Percentiles rank a stretch among this genome's conserved stretches.
phyloP scores from a whole-genome alignment of 768 basidiomycete species.

The Kwoniella sp. region DNA sequence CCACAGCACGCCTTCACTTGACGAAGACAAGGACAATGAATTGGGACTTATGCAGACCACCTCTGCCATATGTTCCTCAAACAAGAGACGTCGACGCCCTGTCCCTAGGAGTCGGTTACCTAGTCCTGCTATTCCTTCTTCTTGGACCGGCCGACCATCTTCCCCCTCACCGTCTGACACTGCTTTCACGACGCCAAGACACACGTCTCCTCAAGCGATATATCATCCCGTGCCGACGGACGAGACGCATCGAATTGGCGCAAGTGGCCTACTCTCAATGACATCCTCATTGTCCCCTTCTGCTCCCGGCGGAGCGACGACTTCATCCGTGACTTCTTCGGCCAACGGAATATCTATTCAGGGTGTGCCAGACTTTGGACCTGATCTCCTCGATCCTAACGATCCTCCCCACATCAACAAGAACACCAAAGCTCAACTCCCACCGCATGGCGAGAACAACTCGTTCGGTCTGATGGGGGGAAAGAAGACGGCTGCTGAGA shows the following conservation, averaged over 20 bases:
- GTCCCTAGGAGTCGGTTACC: conserved; percentile 41
- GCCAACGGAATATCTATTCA: conserved; percentile 7
- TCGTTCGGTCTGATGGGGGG: conserved; percentile 52
- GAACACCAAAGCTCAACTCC: conserved; percentile 4
- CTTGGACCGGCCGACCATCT: background rate
- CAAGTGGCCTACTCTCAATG: conserved; percentile 58
- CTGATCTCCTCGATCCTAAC: conserved; percentile 16
- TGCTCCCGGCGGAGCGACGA: background rate
- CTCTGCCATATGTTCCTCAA: conserved; percentile 59
- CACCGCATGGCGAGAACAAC: conserved; percentile 47
- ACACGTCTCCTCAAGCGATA: conserved; percentile 9
- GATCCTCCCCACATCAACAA: background rate
- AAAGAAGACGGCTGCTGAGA: conserved; percentile 30
- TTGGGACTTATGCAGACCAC: conserved; percentile 67
- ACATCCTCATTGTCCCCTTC: conserved; percentile 7
- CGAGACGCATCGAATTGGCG: conserved; percentile 74
- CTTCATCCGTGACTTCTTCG: background rate
- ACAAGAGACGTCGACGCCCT: conserved; percentile 31
- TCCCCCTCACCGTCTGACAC: conserved; percentile 8
- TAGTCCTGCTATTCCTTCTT: conserved; percentile 18
- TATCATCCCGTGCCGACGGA: conserved; percentile 72
- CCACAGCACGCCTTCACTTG: conserved; percentile 2
- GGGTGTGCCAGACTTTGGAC: conserved; percentile 52
- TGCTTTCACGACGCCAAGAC: background rate
- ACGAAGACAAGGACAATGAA: conserved; percentile 56